Conservation (phyloP, 345 rosid species). For the Camelina laxa region DNA sequence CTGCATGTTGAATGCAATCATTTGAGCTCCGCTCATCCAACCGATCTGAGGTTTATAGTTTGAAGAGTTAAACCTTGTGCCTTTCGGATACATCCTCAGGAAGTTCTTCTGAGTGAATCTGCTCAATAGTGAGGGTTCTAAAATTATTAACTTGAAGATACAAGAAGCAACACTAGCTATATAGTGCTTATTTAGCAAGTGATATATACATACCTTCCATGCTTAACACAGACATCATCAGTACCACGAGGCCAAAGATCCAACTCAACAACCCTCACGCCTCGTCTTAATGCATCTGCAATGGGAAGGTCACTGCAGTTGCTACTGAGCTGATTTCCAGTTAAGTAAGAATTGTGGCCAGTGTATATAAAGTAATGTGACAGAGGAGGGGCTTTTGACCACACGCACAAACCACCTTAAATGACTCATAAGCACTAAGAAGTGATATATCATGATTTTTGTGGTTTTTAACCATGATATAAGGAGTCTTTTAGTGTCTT, state of each 20-base stretch:
- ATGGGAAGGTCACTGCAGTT: slow-evolving; percentile 94
- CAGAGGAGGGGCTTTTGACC: slow-evolving; percentile 68
- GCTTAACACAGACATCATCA: slow-evolving; percentile 76
- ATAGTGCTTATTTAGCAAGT: not conserved
- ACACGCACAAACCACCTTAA: not conserved
- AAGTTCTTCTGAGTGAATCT: slow-evolving; percentile 61
- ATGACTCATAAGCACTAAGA: not conserved
- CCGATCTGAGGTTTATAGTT: slow-evolving; percentile 63
- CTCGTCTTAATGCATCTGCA: slow-evolving; percentile 69
- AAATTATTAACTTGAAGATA: slow-evolving; percentile 4
- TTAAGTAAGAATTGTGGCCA: slow-evolving; percentile 92
- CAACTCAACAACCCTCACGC: slow-evolving; percentile 91
- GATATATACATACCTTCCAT: slow-evolving; percentile 86
- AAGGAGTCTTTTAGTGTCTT: no score
- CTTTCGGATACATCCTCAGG: slow-evolving; percentile 64
- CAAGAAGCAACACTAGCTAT: slow-evolving; percentile 7
- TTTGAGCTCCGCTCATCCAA: slow-evolving; percentile 87
- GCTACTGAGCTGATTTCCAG: slow-evolving; percentile 94
- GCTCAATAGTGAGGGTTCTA: not conserved
- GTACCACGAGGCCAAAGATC: slow-evolving; percentile 87
- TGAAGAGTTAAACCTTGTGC: slow-evolving; percentile 63
- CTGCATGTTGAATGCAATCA: slow-evolving; percentile 96
- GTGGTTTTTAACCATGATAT: no score
- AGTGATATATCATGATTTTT: no score
- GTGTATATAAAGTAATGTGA: slow-evolving; percentile 90